Percentiles rank a stretch among this genome's conserved stretches.
These are phyloP conservation scores for Mycocentrospora acerina DNA, from an alignment of 2,329 filamentous ascomycete species.

Conservation along the genomic window DNA sequence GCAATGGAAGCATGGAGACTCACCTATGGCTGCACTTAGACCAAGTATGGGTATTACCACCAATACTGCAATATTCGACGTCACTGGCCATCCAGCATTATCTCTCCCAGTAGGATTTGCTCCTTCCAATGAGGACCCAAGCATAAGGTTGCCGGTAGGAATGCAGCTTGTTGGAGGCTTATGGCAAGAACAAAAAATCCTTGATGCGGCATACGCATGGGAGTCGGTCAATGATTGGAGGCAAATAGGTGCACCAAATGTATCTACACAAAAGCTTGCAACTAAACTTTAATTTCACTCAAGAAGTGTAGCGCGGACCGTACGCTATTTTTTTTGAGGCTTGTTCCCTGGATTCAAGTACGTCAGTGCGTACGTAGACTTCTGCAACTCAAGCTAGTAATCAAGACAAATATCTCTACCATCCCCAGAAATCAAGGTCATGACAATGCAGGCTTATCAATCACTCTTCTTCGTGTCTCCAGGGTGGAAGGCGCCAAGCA, in stretches of 20 bases:
- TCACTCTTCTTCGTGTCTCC: no score
- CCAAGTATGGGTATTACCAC: constrained; percentile 33
- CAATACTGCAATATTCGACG: constrained; percentile 33
- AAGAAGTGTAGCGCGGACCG: no score
- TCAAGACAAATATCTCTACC: no score
- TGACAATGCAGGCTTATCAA: no score
- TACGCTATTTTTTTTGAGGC: no score
- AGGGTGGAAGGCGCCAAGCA: no score
- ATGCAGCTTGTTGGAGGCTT: constrained; percentile 44
- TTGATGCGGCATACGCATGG: constrained; percentile 31
- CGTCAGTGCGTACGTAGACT: no score
- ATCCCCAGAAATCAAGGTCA: no score
- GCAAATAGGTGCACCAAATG: constrained; percentile 1
- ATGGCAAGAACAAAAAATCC: constrained; percentile 40
- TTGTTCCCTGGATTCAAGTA: no score
- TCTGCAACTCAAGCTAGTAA: no score
- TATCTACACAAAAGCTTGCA: constrained; percentile 6
- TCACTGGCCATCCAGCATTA: constrained; percentile 35
- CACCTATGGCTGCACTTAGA: constrained; percentile 29
- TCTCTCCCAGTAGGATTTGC: constrained; percentile 36
- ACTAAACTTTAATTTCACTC: constrained; percentile 12
- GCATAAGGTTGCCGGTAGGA: constrained; percentile 37
- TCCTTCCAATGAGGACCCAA: constrained; percentile 19
- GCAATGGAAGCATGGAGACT: constrained; percentile 27
- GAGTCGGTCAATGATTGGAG: constrained; percentile 32